phyloP scores from a whole-genome alignment of 257 asterid species.

The Fraxinus anomala region DNA sequence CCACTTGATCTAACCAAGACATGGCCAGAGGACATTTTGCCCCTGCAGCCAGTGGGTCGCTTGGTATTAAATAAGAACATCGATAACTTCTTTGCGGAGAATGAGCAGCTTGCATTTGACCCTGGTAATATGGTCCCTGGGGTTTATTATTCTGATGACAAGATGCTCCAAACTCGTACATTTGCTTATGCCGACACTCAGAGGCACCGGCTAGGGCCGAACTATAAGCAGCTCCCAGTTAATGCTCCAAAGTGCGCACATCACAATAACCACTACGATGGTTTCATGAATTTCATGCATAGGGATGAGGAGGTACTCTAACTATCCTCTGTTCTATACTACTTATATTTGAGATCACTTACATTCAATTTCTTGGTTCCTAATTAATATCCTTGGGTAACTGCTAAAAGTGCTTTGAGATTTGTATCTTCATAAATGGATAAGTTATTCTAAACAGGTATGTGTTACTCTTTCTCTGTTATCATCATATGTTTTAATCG shows the following conservation, averaged over 20 bases:
- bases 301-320: constrained; percentile 48
- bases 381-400: background rate
- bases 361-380: background rate
- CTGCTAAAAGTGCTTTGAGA: background rate
- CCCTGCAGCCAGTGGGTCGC: constrained; percentile 48
- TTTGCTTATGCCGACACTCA: constrained; percentile 54
- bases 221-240: constrained; percentile 51
- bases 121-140: constrained; percentile 55
- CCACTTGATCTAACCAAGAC: constrained; percentile 90
- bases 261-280: constrained; percentile 55
- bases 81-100: constrained; percentile 65
- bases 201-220: constrained; percentile 55
- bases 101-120: constrained; percentile 54
- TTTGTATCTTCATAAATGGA: background rate
- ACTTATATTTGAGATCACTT: no score
- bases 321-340: background rate
- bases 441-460: background rate
- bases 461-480: background rate
- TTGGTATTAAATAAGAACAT: constrained; percentile 87
- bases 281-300: constrained; percentile 29
- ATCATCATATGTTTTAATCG: constrained; percentile 1
- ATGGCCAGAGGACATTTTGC: constrained; percentile 93
- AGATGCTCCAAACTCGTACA: constrained; percentile 48
- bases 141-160: constrained; percentile 47
- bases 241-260: constrained; percentile 54